phyloP scores from a whole-genome alignment of 495 filamentous ascomycete genomes.

The Entonaema liquescens region DNA sequence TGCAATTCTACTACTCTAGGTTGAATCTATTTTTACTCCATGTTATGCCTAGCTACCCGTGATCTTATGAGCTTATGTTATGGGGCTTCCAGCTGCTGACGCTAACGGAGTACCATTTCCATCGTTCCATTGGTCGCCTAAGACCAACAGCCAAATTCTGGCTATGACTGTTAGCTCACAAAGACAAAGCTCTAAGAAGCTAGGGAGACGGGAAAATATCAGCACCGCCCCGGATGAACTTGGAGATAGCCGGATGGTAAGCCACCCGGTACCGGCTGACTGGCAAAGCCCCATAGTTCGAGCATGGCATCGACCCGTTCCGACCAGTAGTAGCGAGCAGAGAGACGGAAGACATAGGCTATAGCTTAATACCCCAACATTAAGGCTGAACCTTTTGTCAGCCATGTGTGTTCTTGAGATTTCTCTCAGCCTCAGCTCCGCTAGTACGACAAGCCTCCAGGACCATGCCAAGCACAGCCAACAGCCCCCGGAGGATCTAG shows the following conservation, averaged over 20 bases:
- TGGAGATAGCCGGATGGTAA: conserved; percentile 9
- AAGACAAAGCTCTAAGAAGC: background rate
- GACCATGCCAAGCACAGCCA: conserved; percentile 12
- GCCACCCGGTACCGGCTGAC: conserved; percentile 25
- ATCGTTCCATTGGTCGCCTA: conserved; percentile 12
- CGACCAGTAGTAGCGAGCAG: background rate
- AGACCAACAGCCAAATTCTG: background rate
- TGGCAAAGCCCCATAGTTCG: conserved; percentile 9
- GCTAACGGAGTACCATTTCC: background rate
- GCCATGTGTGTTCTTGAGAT: background rate
- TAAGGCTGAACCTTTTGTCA: conserved; percentile 7
- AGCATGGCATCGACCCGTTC: background rate
- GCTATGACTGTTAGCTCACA: background rate
- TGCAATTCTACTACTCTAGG: background rate
- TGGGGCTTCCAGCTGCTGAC: conserved; percentile 20
- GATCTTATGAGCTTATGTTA: conserved; percentile 5
- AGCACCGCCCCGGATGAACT: conserved; percentile 12
- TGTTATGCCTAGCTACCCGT: background rate
- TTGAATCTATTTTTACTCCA: conserved; percentile 25
- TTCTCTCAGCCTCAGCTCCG: conserved; percentile 20
- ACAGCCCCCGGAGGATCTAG: background rate
- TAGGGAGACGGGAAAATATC: conserved; percentile 6
- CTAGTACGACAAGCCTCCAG: conserved; percentile 10
- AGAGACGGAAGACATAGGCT: background rate
- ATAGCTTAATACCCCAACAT: conserved; percentile 11